Conservation (phyloP, 2,329 filamentous ascomycete species). For the Cladosporium sp. region DNA sequence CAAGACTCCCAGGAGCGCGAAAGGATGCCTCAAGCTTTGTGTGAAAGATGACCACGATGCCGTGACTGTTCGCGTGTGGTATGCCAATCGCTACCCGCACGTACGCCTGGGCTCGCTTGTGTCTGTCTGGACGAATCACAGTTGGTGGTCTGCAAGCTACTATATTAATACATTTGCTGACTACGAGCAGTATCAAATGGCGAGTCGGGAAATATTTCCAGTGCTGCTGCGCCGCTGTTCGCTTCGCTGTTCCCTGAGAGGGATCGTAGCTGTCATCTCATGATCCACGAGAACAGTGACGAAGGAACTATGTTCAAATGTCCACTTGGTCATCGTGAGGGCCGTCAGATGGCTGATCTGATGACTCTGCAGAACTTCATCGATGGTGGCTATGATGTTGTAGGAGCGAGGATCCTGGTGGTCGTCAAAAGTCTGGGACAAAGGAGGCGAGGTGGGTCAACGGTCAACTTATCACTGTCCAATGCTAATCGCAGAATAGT, state of each 20-base stretch:
- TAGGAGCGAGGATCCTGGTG: conserved; percentile 50
- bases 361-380: conserved; percentile 57
- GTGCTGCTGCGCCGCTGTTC: conserved; percentile 45
- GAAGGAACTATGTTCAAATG: conserved; percentile 41
- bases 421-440: conserved; percentile 56
- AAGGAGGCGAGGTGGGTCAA: conserved; percentile 42
- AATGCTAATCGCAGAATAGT: conserved; percentile 30
- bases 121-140: conserved; percentile 54
- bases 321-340: conserved; percentile 43
- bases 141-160: conserved; percentile 15
- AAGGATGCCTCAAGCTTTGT: conserved; percentile 51
- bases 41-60: conserved; percentile 54
- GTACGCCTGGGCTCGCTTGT: conserved; percentile 53
- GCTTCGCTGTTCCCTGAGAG: conserved; percentile 57
- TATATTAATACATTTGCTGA: conserved; percentile 8
- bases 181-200: conserved; percentile 40
- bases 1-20: conserved; percentile 42
- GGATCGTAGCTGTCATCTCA: conserved; percentile 51
- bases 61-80: conserved; percentile 43
- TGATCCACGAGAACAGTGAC: conserved; percentile 49
- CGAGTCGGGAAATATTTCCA: conserved; percentile 38
- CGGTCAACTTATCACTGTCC: neutral
- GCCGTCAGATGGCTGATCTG: conserved; percentile 40
- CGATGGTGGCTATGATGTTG: conserved; percentile 51
- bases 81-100: conserved; percentile 40